Conservation (phyloP, 192 early-diverging fungal species). For the Linderina pennispora region DNA sequence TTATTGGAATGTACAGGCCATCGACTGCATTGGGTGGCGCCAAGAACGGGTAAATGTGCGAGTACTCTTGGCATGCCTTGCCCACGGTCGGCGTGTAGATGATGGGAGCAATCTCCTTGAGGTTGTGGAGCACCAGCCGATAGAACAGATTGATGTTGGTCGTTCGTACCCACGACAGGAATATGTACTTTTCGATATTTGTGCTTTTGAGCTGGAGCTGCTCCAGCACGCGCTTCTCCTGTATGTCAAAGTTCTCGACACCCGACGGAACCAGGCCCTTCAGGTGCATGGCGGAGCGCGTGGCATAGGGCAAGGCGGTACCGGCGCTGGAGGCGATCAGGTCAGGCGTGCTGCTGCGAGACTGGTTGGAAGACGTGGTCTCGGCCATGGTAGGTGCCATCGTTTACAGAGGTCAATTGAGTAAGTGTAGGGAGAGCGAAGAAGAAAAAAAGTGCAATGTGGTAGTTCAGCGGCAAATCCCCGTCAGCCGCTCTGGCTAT, state of each 20-base stretch:
- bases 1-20: conserved; percentile 80
- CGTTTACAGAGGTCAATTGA: too few species aligned
- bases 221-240: conserved; percentile 65
- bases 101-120: conserved; percentile 68
- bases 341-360: conserved; percentile 25
- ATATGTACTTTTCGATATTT: conserved; percentile 76
- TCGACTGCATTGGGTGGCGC: conserved; percentile 65
- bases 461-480: too few species aligned
- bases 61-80: conserved; percentile 78
- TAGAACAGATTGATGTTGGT: conserved; percentile 83
- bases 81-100: conserved; percentile 82
- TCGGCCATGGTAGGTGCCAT: conserved; percentile 1
- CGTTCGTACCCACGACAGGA: conserved; percentile 71
- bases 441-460: too few species aligned
- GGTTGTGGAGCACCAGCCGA: conserved; percentile 65
- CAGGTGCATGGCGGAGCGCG: conserved; percentile 53
- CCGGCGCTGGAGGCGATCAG: conserved; percentile 24
- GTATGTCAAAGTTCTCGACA: conserved; percentile 63
- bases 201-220: conserved; percentile 63
- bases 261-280: conserved; percentile 66
- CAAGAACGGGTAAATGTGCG: conserved; percentile 77
- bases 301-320: conserved; percentile 22
- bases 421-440: too few species aligned
- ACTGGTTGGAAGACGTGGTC: conserved; percentile 15
- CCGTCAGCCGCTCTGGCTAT: too few species aligned